Conservation (phyloP, 352 stramenopile species). For the Pythium pyrilobum region DNA sequence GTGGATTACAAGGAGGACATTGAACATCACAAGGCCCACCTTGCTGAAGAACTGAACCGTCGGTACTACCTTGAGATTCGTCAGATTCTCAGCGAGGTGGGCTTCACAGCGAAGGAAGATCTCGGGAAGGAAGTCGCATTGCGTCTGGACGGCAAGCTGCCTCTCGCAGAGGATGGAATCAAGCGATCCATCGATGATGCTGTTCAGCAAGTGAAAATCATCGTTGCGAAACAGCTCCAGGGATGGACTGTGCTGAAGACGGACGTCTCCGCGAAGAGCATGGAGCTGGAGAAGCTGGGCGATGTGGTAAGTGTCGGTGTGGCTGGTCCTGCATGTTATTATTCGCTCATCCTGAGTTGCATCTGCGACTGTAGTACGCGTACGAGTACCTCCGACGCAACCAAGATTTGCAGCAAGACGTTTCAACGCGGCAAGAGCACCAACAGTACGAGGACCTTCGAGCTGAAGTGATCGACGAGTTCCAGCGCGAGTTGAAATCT, state of each 20-base stretch:
- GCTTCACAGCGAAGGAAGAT: constrained; percentile 53
- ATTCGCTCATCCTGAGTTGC: neutral
- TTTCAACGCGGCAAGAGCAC: constrained; percentile 46
- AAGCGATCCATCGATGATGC: constrained; percentile 55
- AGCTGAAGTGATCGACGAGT: constrained; percentile 43
- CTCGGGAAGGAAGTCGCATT: constrained; percentile 54
- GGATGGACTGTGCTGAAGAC: constrained; percentile 69
- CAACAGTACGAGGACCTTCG: constrained; percentile 59
- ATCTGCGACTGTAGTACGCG: constrained; percentile 31
- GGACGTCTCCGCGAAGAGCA: constrained; percentile 54
- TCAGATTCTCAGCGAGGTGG: constrained; percentile 67
- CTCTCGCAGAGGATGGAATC: constrained; percentile 54
- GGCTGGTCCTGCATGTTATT: neutral
- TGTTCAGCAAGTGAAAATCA: constrained; percentile 44
- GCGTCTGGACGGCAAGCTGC: constrained; percentile 65
- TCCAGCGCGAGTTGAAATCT: constrained; percentile 48
- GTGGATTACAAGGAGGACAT: constrained; percentile 49
- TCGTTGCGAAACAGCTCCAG: constrained; percentile 46
- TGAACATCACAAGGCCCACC: constrained; percentile 54
- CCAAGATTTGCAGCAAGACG: constrained; percentile 50
- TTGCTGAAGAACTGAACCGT: constrained; percentile 62
- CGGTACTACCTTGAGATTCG: constrained; percentile 76
- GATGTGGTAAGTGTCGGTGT: constrained; percentile 47
- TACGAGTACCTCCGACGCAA: constrained; percentile 72
- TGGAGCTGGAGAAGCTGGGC: constrained; percentile 66